Percentiles rank a stretch among this genome's conserved stretches.
phyloP scores from a whole-genome alignment of 257 asterid species.

The Rauvolfia tetraphylla region DNA sequence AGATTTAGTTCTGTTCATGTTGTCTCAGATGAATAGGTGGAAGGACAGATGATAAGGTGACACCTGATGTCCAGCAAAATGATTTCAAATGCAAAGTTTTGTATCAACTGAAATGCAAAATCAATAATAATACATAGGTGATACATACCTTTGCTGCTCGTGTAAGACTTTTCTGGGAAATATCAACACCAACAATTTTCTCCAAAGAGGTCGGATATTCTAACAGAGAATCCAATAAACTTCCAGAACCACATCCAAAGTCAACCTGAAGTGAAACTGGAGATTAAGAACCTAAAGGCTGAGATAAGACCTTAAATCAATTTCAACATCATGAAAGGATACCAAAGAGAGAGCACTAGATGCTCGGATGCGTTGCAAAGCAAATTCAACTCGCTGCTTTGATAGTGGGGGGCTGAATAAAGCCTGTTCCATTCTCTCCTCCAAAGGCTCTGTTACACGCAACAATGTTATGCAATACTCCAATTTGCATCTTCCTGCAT shows the following conservation, averaged over 20 bases:
- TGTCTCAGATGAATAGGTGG: background rate
- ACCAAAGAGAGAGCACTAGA: slow-evolving; percentile 78
- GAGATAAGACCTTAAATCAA: slow-evolving; percentile 13
- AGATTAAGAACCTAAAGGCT: slow-evolving; percentile 18
- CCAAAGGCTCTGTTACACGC: slow-evolving; percentile 75
- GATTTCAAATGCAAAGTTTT: background rate
- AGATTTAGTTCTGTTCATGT: background rate
- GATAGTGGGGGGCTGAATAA: slow-evolving; percentile 84
- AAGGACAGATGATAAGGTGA: background rate
- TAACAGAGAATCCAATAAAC: slow-evolving; percentile 79
- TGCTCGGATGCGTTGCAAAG: slow-evolving; percentile 63
- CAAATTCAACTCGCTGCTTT: slow-evolving; percentile 90
- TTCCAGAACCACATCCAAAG: slow-evolving; percentile 98
- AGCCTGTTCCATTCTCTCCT: slow-evolving; percentile 97
- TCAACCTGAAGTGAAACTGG: slow-evolving; percentile 60
- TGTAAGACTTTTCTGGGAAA: slow-evolving; percentile 67
- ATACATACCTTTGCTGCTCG: slow-evolving; percentile 85
- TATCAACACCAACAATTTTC: slow-evolving; percentile 80
- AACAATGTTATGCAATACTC: slow-evolving; percentile 59
- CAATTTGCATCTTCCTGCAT: slow-evolving; percentile 58
- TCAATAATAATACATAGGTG: slow-evolving; percentile 7
- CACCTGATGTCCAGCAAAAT: background rate
- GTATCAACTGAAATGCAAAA: slow-evolving; percentile 2
- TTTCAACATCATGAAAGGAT: slow-evolving; percentile 16
- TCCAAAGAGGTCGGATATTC: slow-evolving; percentile 75